phyloP scores from a whole-genome alignment of 192 early-diverging fungal species.

The Linnemannia exigua region DNA sequence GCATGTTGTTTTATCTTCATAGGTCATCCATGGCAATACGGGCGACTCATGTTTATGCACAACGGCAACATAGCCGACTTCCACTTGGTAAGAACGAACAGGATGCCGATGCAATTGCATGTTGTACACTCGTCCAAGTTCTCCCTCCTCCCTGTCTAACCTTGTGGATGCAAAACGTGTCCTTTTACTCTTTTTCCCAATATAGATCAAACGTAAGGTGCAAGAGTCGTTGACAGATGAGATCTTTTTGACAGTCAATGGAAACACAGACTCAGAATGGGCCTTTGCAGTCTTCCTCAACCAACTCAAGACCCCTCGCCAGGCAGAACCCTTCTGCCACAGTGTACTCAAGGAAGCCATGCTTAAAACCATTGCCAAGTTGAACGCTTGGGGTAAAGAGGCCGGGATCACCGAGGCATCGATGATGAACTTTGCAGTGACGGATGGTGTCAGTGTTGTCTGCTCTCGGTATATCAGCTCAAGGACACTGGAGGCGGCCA shows the following conservation, averaged over 20 bases:
- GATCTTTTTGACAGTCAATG: constrained; percentile 78
- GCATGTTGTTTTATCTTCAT: neutral
- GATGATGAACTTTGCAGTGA: constrained; percentile 86
- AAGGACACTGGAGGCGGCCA: constrained; percentile 75
- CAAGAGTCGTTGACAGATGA: constrained; percentile 75
- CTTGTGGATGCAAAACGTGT: neutral
- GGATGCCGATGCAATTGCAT: neutral
- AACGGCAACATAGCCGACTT: constrained; percentile 81
- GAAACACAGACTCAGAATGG: constrained; percentile 87
- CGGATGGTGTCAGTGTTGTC: constrained; percentile 82
- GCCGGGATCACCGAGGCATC: constrained; percentile 76
- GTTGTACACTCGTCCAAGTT: neutral
- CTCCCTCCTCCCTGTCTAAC: neutral
- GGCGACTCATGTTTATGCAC: constrained; percentile 88
- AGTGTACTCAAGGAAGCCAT: constrained; percentile 77
- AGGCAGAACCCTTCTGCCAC: constrained; percentile 67
- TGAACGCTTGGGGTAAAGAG: constrained; percentile 79
- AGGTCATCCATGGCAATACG: constrained; percentile 76
- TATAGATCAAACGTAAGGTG: constrained; percentile 77
- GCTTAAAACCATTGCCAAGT: constrained; percentile 79
- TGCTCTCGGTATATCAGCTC: constrained; percentile 84
- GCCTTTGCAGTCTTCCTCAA: constrained; percentile 86
- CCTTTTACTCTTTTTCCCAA: neutral
- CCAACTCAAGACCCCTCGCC: constrained; percentile 68
- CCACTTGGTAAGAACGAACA: constrained; percentile 59